phyloP scores from a whole-genome alignment of 768 basidiomycete genomes.

The Arthromyces matolae region DNA sequence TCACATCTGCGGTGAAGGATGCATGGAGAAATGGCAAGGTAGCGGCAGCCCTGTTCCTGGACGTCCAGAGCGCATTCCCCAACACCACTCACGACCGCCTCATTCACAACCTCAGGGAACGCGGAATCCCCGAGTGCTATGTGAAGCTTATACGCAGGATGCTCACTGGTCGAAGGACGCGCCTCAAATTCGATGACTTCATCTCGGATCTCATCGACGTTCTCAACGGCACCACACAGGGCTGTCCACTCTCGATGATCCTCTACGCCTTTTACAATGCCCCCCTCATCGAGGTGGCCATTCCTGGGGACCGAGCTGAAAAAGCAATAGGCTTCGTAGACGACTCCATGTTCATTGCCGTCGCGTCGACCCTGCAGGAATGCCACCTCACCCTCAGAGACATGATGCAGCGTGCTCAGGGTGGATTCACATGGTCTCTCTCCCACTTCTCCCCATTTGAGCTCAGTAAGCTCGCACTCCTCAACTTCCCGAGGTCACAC shows the following conservation, averaged over 20 bases:
- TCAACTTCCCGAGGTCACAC: slow-evolving; percentile 18
- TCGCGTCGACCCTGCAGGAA: background rate
- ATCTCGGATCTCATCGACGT: background rate
- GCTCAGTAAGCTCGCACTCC: slow-evolving; percentile 24
- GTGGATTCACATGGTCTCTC: slow-evolving; percentile 22
- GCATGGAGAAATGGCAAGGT: slow-evolving; percentile 35
- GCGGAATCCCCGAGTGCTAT: background rate
- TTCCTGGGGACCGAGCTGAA: background rate
- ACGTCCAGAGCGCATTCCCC: slow-evolving; percentile 42
- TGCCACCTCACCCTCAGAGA: slow-evolving; percentile 8
- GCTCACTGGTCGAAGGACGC: background rate
- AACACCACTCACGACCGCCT: slow-evolving; percentile 30
- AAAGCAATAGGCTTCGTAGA: background rate
- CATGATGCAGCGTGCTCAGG: slow-evolving; percentile 23
- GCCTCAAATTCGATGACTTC: background rate
- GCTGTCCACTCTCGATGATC: background rate
- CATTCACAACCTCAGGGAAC: slow-evolving; percentile 21
- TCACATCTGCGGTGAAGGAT: slow-evolving; percentile 31
- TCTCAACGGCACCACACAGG: background rate
- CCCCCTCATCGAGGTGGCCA: background rate
- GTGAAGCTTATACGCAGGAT: background rate
- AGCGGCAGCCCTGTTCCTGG: slow-evolving; percentile 34
- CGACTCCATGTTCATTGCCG: background rate
- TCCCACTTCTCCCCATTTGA: slow-evolving; percentile 28
- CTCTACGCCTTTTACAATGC: background rate